Evolutionary conservation across 148 eudicot species (phyloP).

Genomic region (Rhododendron molle): DNA sequence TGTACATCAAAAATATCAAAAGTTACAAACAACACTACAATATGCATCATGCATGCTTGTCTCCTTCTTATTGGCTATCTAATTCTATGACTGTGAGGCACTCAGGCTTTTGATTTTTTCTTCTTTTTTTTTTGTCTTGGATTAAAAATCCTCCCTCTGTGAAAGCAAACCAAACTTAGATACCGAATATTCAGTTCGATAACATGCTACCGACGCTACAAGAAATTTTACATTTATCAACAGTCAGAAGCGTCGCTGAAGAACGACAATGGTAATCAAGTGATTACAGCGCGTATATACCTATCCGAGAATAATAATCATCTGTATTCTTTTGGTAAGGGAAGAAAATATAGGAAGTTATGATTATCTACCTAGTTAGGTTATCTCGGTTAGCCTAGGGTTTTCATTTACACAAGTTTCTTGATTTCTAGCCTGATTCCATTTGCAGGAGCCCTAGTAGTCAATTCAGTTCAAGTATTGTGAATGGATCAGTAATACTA

Average conservation of each 20-base stretch:
- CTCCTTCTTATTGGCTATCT: not conserved
- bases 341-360: too few relatives aligned
- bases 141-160: not conserved
- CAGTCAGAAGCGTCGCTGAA: too few relatives aligned
- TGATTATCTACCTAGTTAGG: too few relatives aligned
- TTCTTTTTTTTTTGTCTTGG: not conserved
- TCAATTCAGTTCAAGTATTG: constrained; percentile 24
- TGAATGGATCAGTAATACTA: constrained; percentile 18
- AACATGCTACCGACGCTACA: not conserved
- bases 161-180: not conserved
- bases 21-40: not conserved
- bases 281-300: not conserved
- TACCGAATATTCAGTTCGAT: not conserved
- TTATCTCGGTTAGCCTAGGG: not conserved
- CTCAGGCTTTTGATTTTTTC: not conserved
- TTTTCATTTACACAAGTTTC: not conserved
- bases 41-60: constrained; percentile 16
- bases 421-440: not conserved
- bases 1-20: constrained; percentile 6
- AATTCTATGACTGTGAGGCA: not conserved
- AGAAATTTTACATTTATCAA: too few relatives aligned
- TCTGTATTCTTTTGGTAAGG: too few relatives aligned
- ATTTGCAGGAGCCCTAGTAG: constrained; percentile 33
- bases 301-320: not conserved
- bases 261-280: not conserved